A percentile compares a stretch with the other conserved stretches of the same genome.
These are phyloP conservation scores for Flueggea neowawraea DNA, from an alignment of 441 rosid genomes.

Conservation along the genomic window DNA sequence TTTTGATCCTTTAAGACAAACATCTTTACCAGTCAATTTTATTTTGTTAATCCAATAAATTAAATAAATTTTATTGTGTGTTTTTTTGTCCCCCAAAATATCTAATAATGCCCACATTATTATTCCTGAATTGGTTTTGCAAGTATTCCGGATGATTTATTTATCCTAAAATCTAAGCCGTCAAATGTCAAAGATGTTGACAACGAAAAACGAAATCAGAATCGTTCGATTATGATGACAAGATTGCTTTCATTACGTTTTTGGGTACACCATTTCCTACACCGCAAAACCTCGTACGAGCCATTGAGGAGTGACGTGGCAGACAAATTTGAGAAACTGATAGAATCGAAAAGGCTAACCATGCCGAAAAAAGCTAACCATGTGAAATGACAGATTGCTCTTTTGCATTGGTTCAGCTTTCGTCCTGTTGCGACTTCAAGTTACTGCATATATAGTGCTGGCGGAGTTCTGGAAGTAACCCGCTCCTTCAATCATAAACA, in stretches of 20 bases:
- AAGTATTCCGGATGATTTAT: too few species aligned
- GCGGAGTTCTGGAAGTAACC: not conserved
- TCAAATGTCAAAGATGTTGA: too few species aligned
- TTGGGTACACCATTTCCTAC: not conserved
- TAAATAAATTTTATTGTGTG: too few species aligned
- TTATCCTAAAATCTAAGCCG: too few species aligned
- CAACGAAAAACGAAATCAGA: not conserved
- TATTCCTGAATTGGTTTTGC: too few species aligned
- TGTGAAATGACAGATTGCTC: not conserved
- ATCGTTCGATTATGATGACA: not conserved
- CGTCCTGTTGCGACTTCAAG: not conserved
- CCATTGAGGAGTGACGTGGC: not conserved
- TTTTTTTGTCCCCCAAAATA: too few species aligned
- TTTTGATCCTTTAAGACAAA: too few species aligned
- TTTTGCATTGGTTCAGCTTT: not conserved
- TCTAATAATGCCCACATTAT: too few species aligned
- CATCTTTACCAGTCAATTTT: too few species aligned
- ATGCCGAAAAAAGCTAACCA: not conserved
- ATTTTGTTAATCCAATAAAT: too few species aligned
- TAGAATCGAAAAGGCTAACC: not conserved
- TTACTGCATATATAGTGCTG: not conserved
- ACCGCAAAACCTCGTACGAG: not conserved
- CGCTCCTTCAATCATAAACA: not conserved
- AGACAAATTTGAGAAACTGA: not conserved
- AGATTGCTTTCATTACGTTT: not conserved